These are phyloP conservation scores for Vigna hirtella DNA, from an alignment of 306 rosid species.

Conservation along the genomic window DNA sequence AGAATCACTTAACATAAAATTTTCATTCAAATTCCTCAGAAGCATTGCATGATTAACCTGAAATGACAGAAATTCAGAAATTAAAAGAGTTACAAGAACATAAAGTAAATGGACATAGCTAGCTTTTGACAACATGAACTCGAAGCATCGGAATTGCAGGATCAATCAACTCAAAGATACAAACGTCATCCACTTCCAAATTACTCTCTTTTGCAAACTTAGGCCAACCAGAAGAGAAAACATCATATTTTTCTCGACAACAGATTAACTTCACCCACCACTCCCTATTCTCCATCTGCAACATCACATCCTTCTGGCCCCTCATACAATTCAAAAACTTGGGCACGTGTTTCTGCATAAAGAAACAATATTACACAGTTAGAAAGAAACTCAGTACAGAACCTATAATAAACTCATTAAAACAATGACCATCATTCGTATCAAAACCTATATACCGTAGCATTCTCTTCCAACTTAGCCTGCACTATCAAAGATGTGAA, in stretches of 20 bases:
- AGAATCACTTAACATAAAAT: no score
- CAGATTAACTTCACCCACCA: neutral
- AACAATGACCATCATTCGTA: neutral
- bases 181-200: slow-evolving; percentile 11
- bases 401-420: neutral
- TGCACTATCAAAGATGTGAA: neutral
- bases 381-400: neutral
- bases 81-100: neutral
- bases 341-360: neutral
- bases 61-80: neutral
- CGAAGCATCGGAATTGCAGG: neutral
- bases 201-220: slow-evolving; percentile 8
- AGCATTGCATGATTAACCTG: neutral
- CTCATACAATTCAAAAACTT: neutral
- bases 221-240: neutral
- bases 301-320: neutral
- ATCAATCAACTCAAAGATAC: slow-evolving; percentile 19
- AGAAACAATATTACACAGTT: neutral
- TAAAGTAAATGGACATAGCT: neutral
- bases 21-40: no score
- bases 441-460: neutral
- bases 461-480: neutral
- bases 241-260: neutral
- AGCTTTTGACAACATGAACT: slow-evolving; percentile 12
- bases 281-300: neutral